A percentile compares a stretch with the other conserved stretches of the same genome.
These are phyloP conservation scores for Gomphus bonarii DNA, from an alignment of 1,284 basidiomycete species.

Conservation along the genomic window DNA sequence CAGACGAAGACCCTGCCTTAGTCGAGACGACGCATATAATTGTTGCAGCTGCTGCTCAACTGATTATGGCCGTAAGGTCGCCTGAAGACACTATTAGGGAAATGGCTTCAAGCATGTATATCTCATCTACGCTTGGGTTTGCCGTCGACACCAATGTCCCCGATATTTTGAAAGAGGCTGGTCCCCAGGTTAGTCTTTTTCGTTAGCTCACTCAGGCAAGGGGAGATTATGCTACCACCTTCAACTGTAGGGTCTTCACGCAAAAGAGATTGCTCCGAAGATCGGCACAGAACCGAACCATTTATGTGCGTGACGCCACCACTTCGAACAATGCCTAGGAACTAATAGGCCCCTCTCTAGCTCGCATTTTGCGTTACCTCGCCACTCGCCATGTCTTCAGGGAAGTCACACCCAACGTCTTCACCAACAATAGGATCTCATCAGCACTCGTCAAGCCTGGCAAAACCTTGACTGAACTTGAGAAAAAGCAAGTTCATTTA, in stretches of 20 bases:
- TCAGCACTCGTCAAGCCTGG: conserved; percentile 30
- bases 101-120: neutral
- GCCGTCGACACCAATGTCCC: neutral
- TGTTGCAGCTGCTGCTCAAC: neutral
- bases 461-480: conserved; percentile 26
- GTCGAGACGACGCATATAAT: neutral
- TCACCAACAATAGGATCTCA: conserved; percentile 31
- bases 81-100: neutral
- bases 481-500: conserved; percentile 19
- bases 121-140: neutral
- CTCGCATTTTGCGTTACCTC: conserved; percentile 28
- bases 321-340: neutral
- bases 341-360: conserved; percentile 15
- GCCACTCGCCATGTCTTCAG: conserved; percentile 31
- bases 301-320: conserved; percentile 20
- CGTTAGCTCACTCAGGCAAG: neutral
- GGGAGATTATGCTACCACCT: neutral
- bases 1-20: neutral
- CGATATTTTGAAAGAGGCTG: neutral
- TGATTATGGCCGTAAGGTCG: neutral
- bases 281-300: conserved; percentile 22
- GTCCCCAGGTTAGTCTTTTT: neutral
- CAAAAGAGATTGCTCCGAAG: conserved; percentile 25
- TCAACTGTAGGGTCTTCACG: conserved; percentile 22
- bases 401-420: conserved; percentile 32